phyloP scores from a whole-genome alignment of 2,329 filamentous ascomycete genomes.

The Cladosporium velox region DNA sequence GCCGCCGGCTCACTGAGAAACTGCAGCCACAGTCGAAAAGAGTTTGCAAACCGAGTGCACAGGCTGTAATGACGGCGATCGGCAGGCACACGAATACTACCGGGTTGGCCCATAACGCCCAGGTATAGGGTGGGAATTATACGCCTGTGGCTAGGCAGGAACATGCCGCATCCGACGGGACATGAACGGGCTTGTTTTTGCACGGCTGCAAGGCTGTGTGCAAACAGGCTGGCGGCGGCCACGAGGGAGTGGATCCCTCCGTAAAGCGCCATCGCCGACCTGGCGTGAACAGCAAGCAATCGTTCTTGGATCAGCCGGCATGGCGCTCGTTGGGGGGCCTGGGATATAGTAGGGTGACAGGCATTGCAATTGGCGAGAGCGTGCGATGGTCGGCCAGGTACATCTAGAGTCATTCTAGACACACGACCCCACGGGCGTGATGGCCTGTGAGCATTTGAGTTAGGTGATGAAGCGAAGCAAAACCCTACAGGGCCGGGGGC shows the following conservation, averaged over 20 bases:
- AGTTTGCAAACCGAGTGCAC: constrained; percentile 18
- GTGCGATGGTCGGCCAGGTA: neutral
- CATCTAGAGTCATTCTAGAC: neutral
- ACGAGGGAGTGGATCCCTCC: constrained; percentile 19
- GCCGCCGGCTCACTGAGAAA: constrained; percentile 1
- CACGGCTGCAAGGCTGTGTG: constrained; percentile 15
- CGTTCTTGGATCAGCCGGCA: constrained; percentile 4
- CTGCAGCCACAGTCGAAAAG: constrained; percentile 21
- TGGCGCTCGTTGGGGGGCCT: neutral
- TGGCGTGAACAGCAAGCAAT: neutral
- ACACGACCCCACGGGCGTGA: neutral
- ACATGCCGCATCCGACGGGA: constrained; percentile 18
- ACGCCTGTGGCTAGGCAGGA: constrained; percentile 14
- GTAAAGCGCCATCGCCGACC: constrained; percentile 2
- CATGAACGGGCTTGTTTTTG: neutral
- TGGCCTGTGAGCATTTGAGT: constrained; percentile 3
- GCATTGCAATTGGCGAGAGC: neutral
- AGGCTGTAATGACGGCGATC: constrained; percentile 13
- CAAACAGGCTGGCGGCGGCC: constrained; percentile 15
- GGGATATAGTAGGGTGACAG: neutral
- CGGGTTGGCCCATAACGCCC: neutral
- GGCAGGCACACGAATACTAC: constrained; percentile 5
- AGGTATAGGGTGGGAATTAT: constrained; percentile 9
- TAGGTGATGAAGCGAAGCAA: neutral
- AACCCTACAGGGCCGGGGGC: neutral